phyloP scores from a whole-genome alignment of 768 basidiomycete genomes.

The Tulasnella sp. region DNA sequence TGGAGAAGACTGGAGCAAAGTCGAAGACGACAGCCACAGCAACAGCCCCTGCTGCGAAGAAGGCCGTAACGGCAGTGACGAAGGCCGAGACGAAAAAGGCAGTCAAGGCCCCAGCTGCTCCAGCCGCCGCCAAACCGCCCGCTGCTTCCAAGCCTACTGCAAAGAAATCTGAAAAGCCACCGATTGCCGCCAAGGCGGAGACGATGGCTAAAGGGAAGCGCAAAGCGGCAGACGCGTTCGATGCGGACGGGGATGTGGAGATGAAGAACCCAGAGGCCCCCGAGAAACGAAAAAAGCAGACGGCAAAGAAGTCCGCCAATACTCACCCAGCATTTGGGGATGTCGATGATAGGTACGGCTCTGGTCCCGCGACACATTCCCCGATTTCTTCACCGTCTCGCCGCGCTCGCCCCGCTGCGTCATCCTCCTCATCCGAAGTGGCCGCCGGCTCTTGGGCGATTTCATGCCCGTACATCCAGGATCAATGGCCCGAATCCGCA shows the following conservation, averaged over 20 bases:
- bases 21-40: background rate
- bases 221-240: background rate
- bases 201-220: background rate
- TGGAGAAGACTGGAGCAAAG: conserved; percentile 6
- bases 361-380: too few relatives aligned
- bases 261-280: background rate
- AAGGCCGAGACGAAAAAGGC: background rate
- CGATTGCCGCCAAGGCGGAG: background rate
- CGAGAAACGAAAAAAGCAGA: too few relatives aligned
- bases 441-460: conserved; percentile 5
- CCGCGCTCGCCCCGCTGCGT: too few relatives aligned
- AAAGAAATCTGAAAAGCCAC: background rate
- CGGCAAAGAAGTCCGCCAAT: too few relatives aligned
- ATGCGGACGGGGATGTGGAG: background rate
- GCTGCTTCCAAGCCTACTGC: background rate
- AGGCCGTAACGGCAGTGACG: background rate
- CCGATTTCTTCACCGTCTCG: too few relatives aligned
- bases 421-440: background rate
- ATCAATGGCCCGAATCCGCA: background rate
- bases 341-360: too few relatives aligned
- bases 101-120: background rate
- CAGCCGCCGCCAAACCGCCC: too few relatives aligned
- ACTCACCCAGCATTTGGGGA: too few relatives aligned
- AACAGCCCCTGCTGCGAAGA: background rate
- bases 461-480: background rate